These are phyloP conservation scores for Prunus kanzakura DNA, from an alignment of 306 rosid species.

Conservation along the genomic window DNA sequence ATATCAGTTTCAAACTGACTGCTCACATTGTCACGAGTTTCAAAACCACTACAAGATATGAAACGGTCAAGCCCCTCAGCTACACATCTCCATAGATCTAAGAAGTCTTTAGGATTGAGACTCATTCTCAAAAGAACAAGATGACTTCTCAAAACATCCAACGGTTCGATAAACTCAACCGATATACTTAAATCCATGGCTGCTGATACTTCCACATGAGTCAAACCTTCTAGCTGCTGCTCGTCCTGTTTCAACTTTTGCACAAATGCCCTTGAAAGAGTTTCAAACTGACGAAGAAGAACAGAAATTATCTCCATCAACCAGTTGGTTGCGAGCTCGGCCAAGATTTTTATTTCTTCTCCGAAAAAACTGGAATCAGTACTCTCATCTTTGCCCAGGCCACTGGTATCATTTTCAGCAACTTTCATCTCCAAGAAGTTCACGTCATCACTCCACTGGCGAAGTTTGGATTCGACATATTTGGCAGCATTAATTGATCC, in stretches of 20 bases:
- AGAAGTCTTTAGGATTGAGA: slow-evolving; percentile 61
- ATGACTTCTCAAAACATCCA: slow-evolving; percentile 45
- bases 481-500: slow-evolving; percentile 61
- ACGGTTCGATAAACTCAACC: slow-evolving; percentile 44
- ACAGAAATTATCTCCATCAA: slow-evolving; percentile 57
- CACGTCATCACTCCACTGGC: slow-evolving; percentile 62
- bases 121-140: slow-evolving; percentile 38
- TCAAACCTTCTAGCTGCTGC: slow-evolving; percentile 26
- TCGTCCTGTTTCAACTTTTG: slow-evolving; percentile 33
- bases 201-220: slow-evolving; percentile 21
- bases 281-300: slow-evolving; percentile 63
- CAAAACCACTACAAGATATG: slow-evolving; percentile 43
- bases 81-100: slow-evolving; percentile 70
- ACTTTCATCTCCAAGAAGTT: slow-evolving; percentile 68
- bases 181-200: slow-evolving; percentile 41
- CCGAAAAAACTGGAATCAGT: slow-evolving; percentile 36
- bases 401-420: slow-evolving; percentile 49
- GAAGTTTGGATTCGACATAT: slow-evolving; percentile 54
- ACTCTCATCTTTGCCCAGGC: slow-evolving; percentile 18
- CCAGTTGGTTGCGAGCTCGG: slow-evolving; percentile 70
- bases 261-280: slow-evolving; percentile 57
- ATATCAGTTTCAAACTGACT: slow-evolving; percentile 56
- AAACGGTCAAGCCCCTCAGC: slow-evolving; percentile 75
- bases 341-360: slow-evolving; percentile 62
- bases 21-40: slow-evolving; percentile 29